Conservation (phyloP, 2,329 filamentous ascomycete genomes). For the Bipolaris bicolor region DNA sequence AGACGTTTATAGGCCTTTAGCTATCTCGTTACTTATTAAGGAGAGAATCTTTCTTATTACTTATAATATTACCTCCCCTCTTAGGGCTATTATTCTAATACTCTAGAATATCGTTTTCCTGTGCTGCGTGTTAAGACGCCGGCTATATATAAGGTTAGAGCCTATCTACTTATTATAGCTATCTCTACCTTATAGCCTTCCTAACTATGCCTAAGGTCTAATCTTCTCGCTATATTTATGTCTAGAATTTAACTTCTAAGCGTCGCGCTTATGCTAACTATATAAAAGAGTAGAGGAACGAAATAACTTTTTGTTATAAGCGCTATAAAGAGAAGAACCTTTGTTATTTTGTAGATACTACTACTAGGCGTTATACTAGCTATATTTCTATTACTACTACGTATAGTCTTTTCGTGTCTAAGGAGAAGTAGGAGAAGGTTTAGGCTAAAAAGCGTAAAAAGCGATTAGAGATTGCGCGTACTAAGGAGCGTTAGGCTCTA, state of each 20-base stretch:
- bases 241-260: not conserved
- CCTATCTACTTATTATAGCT: not conserved
- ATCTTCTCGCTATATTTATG: not conserved
- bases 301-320: not conserved
- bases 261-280: not conserved
- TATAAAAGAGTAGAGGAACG: not conserved
- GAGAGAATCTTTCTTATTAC: too few relatives aligned
- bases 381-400: not conserved
- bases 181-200: not conserved
- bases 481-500: too few relatives aligned
- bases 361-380: not conserved
- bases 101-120: too few relatives aligned
- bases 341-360: too few relatives aligned
- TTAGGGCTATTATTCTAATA: too few relatives aligned
- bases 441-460: too few relatives aligned
- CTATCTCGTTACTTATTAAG: too few relatives aligned
- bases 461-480: too few relatives aligned
- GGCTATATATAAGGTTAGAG: not conserved
- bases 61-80: too few relatives aligned
- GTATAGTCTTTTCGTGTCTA: not conserved
- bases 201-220: not conserved
- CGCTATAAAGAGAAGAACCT: not conserved
- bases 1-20: too few relatives aligned
- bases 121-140: too few relatives aligned
- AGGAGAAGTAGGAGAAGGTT: not conserved